phyloP scores from a whole-genome alignment of 108 stramenopile genomes.

The Epithemia pelagica region DNA sequence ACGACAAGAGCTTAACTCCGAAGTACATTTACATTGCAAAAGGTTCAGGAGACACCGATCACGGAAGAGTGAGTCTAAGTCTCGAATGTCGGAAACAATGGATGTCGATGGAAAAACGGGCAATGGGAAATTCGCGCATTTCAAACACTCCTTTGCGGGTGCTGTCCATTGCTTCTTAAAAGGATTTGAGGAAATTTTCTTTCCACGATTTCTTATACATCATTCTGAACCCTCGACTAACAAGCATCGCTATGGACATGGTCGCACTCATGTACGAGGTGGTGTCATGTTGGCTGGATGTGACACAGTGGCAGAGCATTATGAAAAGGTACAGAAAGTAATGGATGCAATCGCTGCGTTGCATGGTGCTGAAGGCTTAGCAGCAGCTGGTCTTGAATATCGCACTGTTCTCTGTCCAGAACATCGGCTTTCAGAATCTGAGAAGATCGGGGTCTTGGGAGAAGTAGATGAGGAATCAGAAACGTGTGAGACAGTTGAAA shows the following conservation, averaged over 20 bases:
- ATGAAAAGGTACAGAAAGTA: slow-evolving; percentile 6
- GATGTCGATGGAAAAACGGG: too few species aligned
- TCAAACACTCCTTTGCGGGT: too few species aligned
- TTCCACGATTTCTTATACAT: slow-evolving; percentile 1
- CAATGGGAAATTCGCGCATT: too few species aligned
- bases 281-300: slow-evolving; percentile 29
- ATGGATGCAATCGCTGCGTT: slow-evolving; percentile 15
- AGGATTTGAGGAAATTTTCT: slow-evolving; percentile 9
- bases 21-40: too few species aligned
- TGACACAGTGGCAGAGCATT: slow-evolving; percentile 24
- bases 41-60: too few species aligned
- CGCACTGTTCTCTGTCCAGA: slow-evolving; percentile 33
- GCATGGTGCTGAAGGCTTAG: slow-evolving; percentile 46
- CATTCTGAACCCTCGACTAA: neutral
- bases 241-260: neutral
- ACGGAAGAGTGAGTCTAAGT: too few species aligned
- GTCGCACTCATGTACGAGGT: slow-evolving; percentile 8
- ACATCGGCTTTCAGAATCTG: slow-evolving; percentile 11
- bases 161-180: slow-evolving; percentile 9
- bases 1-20: too few species aligned
- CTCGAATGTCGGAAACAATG: too few species aligned
- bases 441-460: neutral
- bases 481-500: neutral
- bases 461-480: neutral
- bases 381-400: slow-evolving; percentile 52